phyloP scores from a whole-genome alignment of 768 basidiomycete species.

The Hemileccinum rubropunctum region DNA sequence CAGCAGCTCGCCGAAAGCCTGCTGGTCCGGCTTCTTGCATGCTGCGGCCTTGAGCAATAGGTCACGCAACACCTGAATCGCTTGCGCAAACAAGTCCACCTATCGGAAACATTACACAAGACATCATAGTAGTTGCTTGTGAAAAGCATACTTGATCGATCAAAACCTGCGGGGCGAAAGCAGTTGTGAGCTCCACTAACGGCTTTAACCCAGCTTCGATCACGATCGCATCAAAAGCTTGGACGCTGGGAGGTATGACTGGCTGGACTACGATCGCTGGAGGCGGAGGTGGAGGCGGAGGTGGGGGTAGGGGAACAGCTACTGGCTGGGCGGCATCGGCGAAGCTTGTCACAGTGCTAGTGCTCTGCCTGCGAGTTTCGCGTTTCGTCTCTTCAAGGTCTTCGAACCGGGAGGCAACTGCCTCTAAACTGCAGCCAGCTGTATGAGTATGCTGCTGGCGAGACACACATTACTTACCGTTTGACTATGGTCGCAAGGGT shows the following conservation, averaged over 20 bases:
- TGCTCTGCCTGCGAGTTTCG: slow-evolving; percentile 26
- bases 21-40: slow-evolving; percentile 78
- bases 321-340: slow-evolving; percentile 23
- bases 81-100: slow-evolving; percentile 66
- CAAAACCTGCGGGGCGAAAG: slow-evolving; percentile 66
- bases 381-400: slow-evolving; percentile 67
- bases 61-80: slow-evolving; percentile 65
- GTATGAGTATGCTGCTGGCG: slow-evolving; percentile 2
- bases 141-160: slow-evolving; percentile 67
- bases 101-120: slow-evolving; percentile 30
- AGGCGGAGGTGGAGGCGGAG: slow-evolving; percentile 22
- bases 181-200: slow-evolving; percentile 68
- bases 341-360: slow-evolving; percentile 30
- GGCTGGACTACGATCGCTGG: slow-evolving; percentile 36
- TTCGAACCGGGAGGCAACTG: slow-evolving; percentile 91
- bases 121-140: background rate
- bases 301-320: slow-evolving; percentile 19
- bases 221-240: slow-evolving; percentile 71
- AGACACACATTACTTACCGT: slow-evolving; percentile 46
- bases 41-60: slow-evolving; percentile 64
- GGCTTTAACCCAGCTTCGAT: slow-evolving; percentile 72
- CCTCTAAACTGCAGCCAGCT: slow-evolving; percentile 66
- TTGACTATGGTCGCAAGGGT: slow-evolving; percentile 82
- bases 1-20: slow-evolving; percentile 55
- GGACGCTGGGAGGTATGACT: slow-evolving; percentile 56